Evolutionary conservation across 2,329 filamentous ascomycete species (phyloP).

Genomic region (Gyromitra esculenta): DNA sequence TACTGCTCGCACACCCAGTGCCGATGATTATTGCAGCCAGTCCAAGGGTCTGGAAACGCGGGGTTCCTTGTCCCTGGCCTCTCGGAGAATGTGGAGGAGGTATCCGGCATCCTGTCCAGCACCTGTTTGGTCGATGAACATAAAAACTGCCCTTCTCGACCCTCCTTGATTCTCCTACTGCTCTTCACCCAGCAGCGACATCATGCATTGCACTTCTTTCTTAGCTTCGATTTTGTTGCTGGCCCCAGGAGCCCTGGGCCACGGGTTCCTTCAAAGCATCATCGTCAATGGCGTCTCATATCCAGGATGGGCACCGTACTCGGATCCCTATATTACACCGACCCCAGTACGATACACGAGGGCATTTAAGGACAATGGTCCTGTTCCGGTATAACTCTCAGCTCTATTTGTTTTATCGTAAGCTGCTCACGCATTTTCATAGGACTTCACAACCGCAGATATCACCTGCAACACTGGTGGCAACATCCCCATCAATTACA

Average conservation of each 20-base stretch:
- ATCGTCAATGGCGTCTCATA: constrained; percentile 58
- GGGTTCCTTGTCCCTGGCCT: background rate
- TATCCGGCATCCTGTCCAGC: background rate
- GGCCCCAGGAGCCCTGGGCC: constrained; percentile 53
- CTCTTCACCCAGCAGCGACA: background rate
- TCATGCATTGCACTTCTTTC: constrained; percentile 29
- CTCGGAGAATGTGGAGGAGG: background rate
- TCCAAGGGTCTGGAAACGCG: background rate
- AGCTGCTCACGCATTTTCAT: background rate
- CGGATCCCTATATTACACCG: constrained; percentile 58
- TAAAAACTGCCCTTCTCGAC: constrained; percentile 1
- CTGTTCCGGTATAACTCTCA: constrained; percentile 50
- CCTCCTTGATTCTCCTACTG: too few relatives aligned
- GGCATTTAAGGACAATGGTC: constrained; percentile 58
- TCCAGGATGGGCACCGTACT: constrained; percentile 58
- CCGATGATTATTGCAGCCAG: background rate
- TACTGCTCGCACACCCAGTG: background rate
- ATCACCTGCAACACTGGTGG: constrained; percentile 58
- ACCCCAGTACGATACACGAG: constrained; percentile 57
- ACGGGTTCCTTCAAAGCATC: constrained; percentile 58
- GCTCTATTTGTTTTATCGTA: constrained; percentile 13
- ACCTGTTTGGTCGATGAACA: background rate
- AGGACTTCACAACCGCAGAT: constrained; percentile 58
- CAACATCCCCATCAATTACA: constrained; percentile 49
- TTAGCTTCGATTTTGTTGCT: constrained; percentile 35